Evolutionary conservation across 106 monocot species (phyloP).

Genomic region (Platanthera zijinensis): DNA sequence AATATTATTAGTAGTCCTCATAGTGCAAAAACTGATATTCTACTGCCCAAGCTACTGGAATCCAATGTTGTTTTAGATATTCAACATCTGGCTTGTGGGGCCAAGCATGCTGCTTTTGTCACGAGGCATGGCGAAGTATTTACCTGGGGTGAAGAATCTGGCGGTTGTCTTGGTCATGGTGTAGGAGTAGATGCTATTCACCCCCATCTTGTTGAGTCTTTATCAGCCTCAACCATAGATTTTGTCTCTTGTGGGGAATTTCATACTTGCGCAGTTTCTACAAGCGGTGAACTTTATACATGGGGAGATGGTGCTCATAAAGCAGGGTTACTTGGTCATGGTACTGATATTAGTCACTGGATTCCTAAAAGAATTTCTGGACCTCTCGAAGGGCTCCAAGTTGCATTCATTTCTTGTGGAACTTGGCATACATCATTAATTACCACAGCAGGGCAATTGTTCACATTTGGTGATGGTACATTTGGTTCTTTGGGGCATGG

Average conservation of each 20-base stretch:
- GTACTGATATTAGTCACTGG: slow-evolving; percentile 77
- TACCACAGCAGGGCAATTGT: slow-evolving; percentile 64
- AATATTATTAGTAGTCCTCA: slow-evolving; percentile 13
- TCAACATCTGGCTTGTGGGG: slow-evolving; percentile 71
- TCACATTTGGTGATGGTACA: slow-evolving; percentile 92
- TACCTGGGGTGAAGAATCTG: slow-evolving; percentile 96
- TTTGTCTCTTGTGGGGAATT: slow-evolving; percentile 86
- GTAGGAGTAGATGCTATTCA: slow-evolving; percentile 46
- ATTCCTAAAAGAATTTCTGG: slow-evolving; percentile 86
- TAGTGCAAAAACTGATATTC: slow-evolving; percentile 49
- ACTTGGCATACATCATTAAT: slow-evolving; percentile 92
- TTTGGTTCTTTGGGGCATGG: slow-evolving; percentile 94
- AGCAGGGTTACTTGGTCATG: slow-evolving; percentile 85
- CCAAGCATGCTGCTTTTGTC: slow-evolving; percentile 80
- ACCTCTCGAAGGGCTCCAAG: slow-evolving; percentile 73
- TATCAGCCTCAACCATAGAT: slow-evolving; percentile 42
- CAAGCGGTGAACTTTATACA: slow-evolving; percentile 77
- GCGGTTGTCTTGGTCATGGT: slow-evolving; percentile 90
- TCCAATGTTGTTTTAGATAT: slow-evolving; percentile 85
- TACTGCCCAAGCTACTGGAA: slow-evolving; percentile 73
- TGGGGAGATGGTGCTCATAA: slow-evolving; percentile 97
- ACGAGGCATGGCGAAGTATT: slow-evolving; percentile 80
- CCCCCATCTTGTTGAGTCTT: slow-evolving; percentile 75
- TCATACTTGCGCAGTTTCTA: slow-evolving; percentile 86
- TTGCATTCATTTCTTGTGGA: slow-evolving; percentile 71